Evolutionary conservation across 169 alveolate genomes (phyloP).

Genomic region (Plasmodium blacklocki): DNA sequence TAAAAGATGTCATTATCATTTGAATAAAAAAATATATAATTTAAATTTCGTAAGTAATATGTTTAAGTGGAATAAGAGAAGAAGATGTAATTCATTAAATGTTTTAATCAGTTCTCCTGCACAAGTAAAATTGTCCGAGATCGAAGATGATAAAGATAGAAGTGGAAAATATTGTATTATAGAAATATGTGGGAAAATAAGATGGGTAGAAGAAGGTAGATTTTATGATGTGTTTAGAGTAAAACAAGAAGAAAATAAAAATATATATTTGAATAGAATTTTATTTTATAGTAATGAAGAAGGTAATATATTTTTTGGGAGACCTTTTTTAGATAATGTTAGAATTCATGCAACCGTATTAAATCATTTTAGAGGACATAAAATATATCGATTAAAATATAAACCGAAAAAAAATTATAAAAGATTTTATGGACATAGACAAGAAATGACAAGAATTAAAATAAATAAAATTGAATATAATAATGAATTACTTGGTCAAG

Average conservation of each 20-base stretch:
- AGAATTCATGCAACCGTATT: constrained; percentile 84
- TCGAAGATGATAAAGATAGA: constrained; percentile 86
- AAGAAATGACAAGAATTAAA: constrained; percentile 84
- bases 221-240: constrained; percentile 88
- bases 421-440: constrained; percentile 85
- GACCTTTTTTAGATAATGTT: constrained; percentile 87
- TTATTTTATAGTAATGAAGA: constrained; percentile 82
- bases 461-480: constrained; percentile 77
- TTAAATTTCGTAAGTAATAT: constrained; percentile 19
- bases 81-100: constrained; percentile 21
- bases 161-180: constrained; percentile 87
- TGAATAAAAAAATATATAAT: constrained; percentile 12
- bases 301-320: constrained; percentile 85
- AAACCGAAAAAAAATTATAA: constrained; percentile 88
- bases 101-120: constrained; percentile 86
- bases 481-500: constrained; percentile 37
- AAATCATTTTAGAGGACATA: constrained; percentile 89
- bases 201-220: constrained; percentile 90
- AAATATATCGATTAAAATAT: constrained; percentile 83
- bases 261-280: constrained; percentile 82
- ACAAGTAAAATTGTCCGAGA: constrained; percentile 79
- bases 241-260: constrained; percentile 86
- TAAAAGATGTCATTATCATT: neutral
- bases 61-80: neutral
- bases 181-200: constrained; percentile 85